Percentiles rank a stretch among this genome's conserved stretches.
These are phyloP conservation scores for Aureobasidium namibiae DNA, from an alignment of 2,329 filamentous ascomycete genomes.

Conservation along the genomic window DNA sequence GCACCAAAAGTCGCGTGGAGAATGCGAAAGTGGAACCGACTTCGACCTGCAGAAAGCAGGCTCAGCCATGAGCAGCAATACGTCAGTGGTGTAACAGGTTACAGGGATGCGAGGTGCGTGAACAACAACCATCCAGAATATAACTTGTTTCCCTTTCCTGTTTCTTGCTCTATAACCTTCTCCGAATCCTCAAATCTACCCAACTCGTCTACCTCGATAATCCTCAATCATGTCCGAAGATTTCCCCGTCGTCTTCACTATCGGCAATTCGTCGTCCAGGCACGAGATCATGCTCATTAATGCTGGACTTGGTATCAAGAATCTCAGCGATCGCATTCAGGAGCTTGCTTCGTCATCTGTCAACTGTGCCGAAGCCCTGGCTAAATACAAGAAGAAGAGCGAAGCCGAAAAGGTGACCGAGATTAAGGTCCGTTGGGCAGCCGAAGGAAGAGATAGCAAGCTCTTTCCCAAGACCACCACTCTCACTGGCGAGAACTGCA, in stretches of 20 bases:
- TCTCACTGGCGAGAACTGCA: constrained; percentile 27
- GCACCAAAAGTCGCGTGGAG: neutral
- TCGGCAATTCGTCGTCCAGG: constrained; percentile 24
- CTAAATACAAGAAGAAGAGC: constrained; percentile 27
- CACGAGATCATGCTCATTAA: constrained; percentile 28
- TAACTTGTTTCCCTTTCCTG: neutral
- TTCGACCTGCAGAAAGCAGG: constrained; percentile 3
- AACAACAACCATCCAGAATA: neutral
- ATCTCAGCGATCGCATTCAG: constrained; percentile 20
- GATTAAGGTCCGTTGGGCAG: constrained; percentile 27
- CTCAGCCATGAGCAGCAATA: neutral
- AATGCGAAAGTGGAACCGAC: constrained; percentile 4
- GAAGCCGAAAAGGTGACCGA: constrained; percentile 22
- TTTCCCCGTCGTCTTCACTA: constrained; percentile 30
- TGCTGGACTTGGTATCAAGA: constrained; percentile 19
- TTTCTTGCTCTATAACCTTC: neutral
- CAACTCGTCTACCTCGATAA: neutral
- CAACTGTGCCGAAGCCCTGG: constrained; percentile 25
- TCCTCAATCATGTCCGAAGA: constrained; percentile 6
- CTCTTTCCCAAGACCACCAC: constrained; percentile 27
- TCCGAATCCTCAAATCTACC: neutral
- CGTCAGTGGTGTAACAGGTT: constrained; percentile 7
- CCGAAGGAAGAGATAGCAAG: constrained; percentile 24
- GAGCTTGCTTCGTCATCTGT: constrained; percentile 20
- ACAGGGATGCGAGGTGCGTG: neutral